phyloP scores from a whole-genome alignment of 768 basidiomycete genomes.

The Calvatia gigantea region DNA sequence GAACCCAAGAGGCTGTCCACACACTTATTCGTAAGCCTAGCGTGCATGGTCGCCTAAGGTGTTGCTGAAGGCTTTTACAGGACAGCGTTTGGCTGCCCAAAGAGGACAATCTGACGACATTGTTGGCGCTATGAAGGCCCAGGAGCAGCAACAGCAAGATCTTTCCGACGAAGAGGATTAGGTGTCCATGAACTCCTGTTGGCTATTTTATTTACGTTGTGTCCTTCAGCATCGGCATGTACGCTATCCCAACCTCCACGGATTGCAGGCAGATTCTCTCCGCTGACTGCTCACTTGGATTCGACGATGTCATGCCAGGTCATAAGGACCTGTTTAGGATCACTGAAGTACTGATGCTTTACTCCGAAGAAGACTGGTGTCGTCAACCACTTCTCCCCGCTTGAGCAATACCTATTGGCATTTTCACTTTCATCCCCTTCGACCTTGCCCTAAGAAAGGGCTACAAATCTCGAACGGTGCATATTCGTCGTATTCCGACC shows the following conservation, averaged over 20 bases:
- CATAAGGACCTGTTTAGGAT: too few species aligned
- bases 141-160: conserved; percentile 54
- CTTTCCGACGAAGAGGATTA: conserved; percentile 61
- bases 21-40: conserved; percentile 84
- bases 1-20: conserved; percentile 90
- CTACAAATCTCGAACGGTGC: too few species aligned
- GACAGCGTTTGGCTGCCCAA: conserved; percentile 75
- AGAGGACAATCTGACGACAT: conserved; percentile 79
- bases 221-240: conserved; percentile 11
- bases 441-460: too few species aligned
- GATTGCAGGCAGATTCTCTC: not conserved
- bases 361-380: too few species aligned
- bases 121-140: conserved; percentile 79
- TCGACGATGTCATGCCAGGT: too few species aligned
- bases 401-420: too few species aligned
- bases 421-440: too few species aligned
- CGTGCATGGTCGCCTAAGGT: not conserved
- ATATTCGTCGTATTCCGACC: too few species aligned
- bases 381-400: too few species aligned
- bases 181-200: not conserved
- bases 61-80: conserved; percentile 32
- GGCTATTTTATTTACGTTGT: conserved; percentile 23
- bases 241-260: not conserved
- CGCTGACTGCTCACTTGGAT: not conserved
- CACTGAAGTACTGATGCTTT: too few species aligned